Conservation (phyloP, 208 protist genomes). For the Trichomonas vaginalis region DNA sequence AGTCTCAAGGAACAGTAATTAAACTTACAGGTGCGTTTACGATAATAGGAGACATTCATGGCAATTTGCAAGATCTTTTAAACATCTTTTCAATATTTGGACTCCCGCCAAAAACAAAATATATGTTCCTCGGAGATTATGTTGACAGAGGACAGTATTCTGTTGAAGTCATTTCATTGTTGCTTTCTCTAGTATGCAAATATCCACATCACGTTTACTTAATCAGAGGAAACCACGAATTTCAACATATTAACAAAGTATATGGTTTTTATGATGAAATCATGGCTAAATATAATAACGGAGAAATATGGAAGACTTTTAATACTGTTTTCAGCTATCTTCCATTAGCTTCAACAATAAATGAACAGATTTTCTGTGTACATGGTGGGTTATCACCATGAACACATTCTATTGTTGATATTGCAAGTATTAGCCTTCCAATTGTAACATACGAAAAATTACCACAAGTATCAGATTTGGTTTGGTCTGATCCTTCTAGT, state of each 20-base stretch:
- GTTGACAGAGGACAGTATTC: not conserved
- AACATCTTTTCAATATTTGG: not conserved
- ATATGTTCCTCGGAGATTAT: not conserved
- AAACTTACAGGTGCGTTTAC: not conserved
- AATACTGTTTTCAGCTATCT: not conserved
- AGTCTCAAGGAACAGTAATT: not conserved
- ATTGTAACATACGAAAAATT: not conserved
- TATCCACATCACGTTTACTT: not conserved
- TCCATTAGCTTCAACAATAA: not conserved
- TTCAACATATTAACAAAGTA: not conserved
- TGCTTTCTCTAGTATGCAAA: not conserved
- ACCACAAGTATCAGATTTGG: not conserved
- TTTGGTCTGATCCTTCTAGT: slow-evolving; percentile 14
- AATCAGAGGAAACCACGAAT: not conserved
- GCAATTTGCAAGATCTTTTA: not conserved
- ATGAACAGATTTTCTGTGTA: not conserved
- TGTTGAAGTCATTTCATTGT: not conserved
- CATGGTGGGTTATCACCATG: not conserved
- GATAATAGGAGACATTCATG: not conserved
- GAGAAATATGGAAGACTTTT: not conserved
- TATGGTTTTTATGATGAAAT: not conserved
- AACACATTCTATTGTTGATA: not conserved
- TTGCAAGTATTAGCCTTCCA: not conserved
- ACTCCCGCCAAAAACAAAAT: not conserved
- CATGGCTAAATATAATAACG: not conserved